These are phyloP conservation scores for Brassica carinata DNA, from an alignment of 345 rosid genomes.

Conservation along the genomic window DNA sequence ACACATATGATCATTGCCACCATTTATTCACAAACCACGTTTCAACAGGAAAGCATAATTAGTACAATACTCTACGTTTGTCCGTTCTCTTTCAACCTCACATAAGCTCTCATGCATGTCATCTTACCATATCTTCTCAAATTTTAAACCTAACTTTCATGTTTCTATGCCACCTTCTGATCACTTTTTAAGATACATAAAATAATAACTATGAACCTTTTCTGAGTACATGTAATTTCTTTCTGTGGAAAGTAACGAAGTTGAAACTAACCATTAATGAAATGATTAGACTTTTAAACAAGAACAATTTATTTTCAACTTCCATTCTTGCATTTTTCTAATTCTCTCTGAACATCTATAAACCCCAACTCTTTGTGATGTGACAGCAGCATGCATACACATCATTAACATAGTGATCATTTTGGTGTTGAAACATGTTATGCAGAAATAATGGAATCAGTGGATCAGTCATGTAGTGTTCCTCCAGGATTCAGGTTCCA, in stretches of 20 bases:
- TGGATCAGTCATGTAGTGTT: constrained; percentile 78
- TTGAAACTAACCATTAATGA: constrained; percentile 54
- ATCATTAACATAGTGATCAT: constrained; percentile 8
- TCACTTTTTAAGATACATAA: background rate
- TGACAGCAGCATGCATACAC: background rate
- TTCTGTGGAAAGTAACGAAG: background rate
- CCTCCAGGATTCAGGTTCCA: constrained; percentile 99
- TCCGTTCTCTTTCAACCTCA: constrained; percentile 49
- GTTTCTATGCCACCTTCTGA: constrained; percentile 21
- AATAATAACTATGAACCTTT: background rate
- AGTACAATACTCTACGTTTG: constrained; percentile 57
- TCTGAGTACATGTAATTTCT: constrained; percentile 10
- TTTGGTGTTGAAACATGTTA: constrained; percentile 35
- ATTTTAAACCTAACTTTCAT: constrained; percentile 28
- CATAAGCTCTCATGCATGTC: constrained; percentile 28
- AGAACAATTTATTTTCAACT: constrained; percentile 9
- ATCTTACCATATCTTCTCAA: constrained; percentile 2
- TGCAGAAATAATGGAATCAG: constrained; percentile 77
- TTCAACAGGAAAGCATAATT: constrained; percentile 80
- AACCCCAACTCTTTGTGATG: background rate
- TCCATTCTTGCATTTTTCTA: background rate
- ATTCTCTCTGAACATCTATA: background rate
- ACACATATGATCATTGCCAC: constrained; percentile 83
- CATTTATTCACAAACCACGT: constrained; percentile 66
- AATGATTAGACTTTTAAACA: constrained; percentile 51